Evolutionary conservation across 176 grass and related monocot species (phyloP).

Genomic region (Lolium rigidum): DNA sequence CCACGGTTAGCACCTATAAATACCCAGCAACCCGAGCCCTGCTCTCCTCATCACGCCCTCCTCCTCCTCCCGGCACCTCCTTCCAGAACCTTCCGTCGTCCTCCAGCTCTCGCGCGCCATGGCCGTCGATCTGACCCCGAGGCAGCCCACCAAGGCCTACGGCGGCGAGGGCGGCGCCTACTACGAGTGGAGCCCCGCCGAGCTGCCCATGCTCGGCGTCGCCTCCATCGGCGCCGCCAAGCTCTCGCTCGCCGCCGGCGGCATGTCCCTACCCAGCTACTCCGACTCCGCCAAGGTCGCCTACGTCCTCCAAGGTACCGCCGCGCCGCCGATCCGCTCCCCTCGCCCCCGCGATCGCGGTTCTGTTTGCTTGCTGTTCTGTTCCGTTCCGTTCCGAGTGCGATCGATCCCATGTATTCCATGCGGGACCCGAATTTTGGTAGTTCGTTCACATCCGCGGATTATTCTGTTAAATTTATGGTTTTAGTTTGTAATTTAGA

Average conservation of each 20-base stretch:
- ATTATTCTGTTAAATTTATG: background rate
- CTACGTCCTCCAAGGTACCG: constrained; percentile 77
- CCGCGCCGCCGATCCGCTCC: background rate
- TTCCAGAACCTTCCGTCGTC: background rate
- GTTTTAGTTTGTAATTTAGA: background rate
- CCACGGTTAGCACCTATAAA: constrained; percentile 29
- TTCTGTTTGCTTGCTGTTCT: too few species aligned
- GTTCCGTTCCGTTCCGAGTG: too few species aligned
- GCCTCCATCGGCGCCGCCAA: constrained; percentile 85
- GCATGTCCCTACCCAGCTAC: constrained; percentile 78
- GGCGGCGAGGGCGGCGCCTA: constrained; percentile 70
- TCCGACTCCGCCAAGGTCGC: constrained; percentile 94
- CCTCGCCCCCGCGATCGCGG: background rate
- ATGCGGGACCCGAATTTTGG: background rate
- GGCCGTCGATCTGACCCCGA: constrained; percentile 79
- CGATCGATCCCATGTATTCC: background rate
- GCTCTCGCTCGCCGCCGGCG: constrained; percentile 62
- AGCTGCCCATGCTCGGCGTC: constrained; percentile 77
- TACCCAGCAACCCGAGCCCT: background rate
- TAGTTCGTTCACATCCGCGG: background rate
- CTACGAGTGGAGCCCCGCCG: constrained; percentile 68
- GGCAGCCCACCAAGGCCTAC: constrained; percentile 53
- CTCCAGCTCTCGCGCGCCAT: background rate
- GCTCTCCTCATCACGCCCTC: background rate
- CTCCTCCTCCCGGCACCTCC: background rate